phyloP scores from a whole-genome alignment of 805 yeast species.

The Lachancea lanzarotensis region DNA sequence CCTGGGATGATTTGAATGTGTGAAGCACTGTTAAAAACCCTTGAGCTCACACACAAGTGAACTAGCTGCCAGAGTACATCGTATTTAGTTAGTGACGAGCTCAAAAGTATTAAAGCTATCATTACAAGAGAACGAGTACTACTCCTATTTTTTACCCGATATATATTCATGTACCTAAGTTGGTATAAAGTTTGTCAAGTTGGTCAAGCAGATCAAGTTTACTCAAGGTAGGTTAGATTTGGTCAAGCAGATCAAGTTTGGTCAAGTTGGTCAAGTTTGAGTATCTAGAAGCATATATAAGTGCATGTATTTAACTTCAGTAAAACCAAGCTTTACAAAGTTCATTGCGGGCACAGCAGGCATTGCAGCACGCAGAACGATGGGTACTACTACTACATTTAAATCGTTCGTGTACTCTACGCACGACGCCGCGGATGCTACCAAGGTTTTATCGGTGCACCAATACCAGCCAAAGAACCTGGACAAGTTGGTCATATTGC shows the following conservation, averaged over 20 bases:
- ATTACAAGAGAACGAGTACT: not conserved
- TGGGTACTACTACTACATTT: constrained; percentile 18
- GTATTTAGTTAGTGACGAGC: constrained; percentile 2
- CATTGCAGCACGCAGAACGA: too few species aligned
- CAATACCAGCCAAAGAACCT: constrained; percentile 25
- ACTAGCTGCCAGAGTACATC: too few species aligned
- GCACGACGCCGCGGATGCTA: constrained; percentile 26
- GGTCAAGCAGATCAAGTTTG: too few species aligned
- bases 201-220: too few species aligned
- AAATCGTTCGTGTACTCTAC: constrained; percentile 29
- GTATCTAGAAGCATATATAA: not conserved
- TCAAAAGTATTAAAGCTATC: not conserved
- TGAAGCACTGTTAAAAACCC: not conserved
- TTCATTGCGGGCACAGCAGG: constrained; percentile 16
- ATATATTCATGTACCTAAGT: not conserved
- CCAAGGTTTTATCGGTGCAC: constrained; percentile 25
- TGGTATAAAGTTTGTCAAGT: too few species aligned
- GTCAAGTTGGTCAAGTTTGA: too few species aligned
- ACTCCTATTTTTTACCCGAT: not conserved
- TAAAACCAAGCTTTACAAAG: constrained; percentile 10
- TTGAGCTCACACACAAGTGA: too few species aligned
- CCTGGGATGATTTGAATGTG: constrained; percentile 9
- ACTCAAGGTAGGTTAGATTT: too few species aligned
- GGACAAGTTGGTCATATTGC: constrained; percentile 41
- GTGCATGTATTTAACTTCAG: not conserved